Evolutionary conservation across 2,329 filamentous ascomycete species (phyloP), one percentile per base, ranked within the genome.

Genomic region (Cryphonectria naterciae): DNA sequence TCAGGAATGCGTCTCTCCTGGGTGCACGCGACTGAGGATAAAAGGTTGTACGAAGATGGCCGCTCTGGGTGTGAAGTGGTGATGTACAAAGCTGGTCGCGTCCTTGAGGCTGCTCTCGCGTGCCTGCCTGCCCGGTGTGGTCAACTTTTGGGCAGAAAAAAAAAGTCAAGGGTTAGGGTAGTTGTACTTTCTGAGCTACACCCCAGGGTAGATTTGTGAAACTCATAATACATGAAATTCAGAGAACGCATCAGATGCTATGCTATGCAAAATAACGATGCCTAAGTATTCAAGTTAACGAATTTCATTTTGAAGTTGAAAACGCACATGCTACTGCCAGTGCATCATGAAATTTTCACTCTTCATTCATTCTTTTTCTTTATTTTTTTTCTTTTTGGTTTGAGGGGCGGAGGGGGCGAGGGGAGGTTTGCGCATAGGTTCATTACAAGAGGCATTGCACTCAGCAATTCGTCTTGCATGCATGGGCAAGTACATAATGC

Each of bases 21-120:
- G 10, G 11, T 13, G 49, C 49, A 39, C 13, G 64, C 4, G 32
- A 39, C 13, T 28, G 13, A 37, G 25, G 49, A 37, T 62, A 17
- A 56, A 58, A 15, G 19, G 39, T 25, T 4, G 28, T 65, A 25
- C 11, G 35, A 32, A 28, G 37, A 17, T 64, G 7, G 41, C 22
- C 39, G 37, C n/a, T 25, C 25, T 35, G 43, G 13, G 49, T 19
- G 22, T 60, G 17, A 25, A 65, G 46, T 58, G 37, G 35, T 67
- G 35, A 28, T 46, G 32, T 46, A 22, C 8, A 69, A 35, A 54
- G 35, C 58, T 61, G 32, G 32, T 66, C 63, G 28, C 58, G 49
- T 67, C 52, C 56, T 65, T 32, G 62, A 61, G 60, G 65, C 49
- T 54, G 64, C 68, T 62, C 56, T 70, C 71, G 68, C 71, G 71